Conservation (phyloP, 345 rosid genomes). For the Clausena lansium region DNA sequence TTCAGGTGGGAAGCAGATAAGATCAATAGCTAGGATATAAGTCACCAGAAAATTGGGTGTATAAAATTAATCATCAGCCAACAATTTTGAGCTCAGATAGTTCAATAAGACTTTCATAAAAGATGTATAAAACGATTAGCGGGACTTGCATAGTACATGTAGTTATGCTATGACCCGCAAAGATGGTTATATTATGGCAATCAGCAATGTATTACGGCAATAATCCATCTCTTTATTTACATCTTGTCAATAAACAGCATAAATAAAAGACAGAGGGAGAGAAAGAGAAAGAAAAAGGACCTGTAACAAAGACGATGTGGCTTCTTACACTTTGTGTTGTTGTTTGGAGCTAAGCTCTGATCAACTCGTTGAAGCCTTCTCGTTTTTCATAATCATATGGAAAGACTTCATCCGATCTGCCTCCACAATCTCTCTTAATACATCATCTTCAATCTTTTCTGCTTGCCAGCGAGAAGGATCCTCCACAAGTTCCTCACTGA, state of each 20-base stretch:
- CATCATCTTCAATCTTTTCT: conserved; percentile 85
- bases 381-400: conserved; percentile 95
- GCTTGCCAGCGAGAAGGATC: conserved; percentile 92
- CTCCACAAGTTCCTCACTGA: conserved; percentile 87
- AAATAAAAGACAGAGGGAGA: not conserved
- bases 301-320: conserved; percentile 5
- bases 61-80: not conserved
- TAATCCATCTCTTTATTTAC: not conserved
- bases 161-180: not conserved
- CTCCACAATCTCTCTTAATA: conserved; percentile 79
- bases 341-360: conserved; percentile 2
- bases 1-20: not conserved
- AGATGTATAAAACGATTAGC: not conserved
- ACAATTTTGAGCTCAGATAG: not conserved
- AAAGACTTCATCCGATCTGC: conserved; percentile 84
- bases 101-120: not conserved
- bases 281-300: not conserved
- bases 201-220: not conserved
- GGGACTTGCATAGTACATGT: not conserved
- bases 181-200: not conserved
- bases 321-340: conserved; percentile 7
- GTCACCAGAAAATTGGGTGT: not conserved
- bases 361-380: conserved; percentile 85
- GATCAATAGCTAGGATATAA: not conserved
- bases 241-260: not conserved